Evolutionary conservation across 78 protist species (phyloP).

Genomic region (Creolimax fragrantissima): DNA sequence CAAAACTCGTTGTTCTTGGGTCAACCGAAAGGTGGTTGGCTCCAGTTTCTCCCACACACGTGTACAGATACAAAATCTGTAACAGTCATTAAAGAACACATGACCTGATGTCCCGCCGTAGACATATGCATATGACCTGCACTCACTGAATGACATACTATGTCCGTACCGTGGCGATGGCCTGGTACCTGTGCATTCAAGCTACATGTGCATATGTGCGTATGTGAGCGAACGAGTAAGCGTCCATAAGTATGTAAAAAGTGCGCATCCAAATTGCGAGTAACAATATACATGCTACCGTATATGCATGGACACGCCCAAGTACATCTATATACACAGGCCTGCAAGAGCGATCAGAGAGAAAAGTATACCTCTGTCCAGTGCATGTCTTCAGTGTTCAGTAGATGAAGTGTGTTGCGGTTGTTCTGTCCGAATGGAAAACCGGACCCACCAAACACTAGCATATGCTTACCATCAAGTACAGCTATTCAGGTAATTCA

Average conservation of each 20-base stretch:
- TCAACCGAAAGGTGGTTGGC: too few relatives aligned
- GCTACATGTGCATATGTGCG: not conserved
- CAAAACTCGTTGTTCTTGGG: too few relatives aligned
- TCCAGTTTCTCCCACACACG: too few relatives aligned
- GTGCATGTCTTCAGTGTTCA: not conserved
- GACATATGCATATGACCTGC: not conserved
- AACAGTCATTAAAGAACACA: not conserved
- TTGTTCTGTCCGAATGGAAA: not conserved
- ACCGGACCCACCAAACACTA: not conserved
- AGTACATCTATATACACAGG: not conserved
- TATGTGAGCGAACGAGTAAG: not conserved
- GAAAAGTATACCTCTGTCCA: not conserved
- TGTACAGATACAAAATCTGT: not conserved
- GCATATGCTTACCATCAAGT: not conserved
- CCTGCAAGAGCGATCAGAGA: too few relatives aligned
- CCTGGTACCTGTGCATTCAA: not conserved
- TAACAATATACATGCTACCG: not conserved
- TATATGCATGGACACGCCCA: not conserved
- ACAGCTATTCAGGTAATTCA: too few relatives aligned
- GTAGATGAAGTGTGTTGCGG: not conserved
- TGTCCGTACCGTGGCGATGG: not conserved
- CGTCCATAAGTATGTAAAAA: not conserved
- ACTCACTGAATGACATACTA: not conserved
- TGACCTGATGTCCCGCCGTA: not conserved
- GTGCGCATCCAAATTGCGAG: not conserved